Base-by-base conservation (phyloP, 1,284 basidiomycete species). In the Tremellales sp. region DNA sequence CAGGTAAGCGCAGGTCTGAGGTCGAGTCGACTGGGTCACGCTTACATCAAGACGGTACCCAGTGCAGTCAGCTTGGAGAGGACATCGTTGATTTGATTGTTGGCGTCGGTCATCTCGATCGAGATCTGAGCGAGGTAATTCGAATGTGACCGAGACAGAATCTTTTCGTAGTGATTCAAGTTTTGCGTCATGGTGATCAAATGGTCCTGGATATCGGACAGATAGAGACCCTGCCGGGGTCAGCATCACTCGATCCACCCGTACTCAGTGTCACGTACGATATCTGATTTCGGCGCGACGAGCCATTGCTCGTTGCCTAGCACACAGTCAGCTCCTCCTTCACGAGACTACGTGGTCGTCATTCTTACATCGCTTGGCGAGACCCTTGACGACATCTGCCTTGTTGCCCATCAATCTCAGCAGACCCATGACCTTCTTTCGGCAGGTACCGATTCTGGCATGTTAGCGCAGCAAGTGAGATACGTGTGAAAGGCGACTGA, bases 151-250 rank as follows among this genome's bases (percentile, higher is more conserved):
- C 94, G 84, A 2, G 93, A 97, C 7, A 98, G 80, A 70, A 98
- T 98, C 80, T 97, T 98, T 72, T 97, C 93, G 77, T 97, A 97
- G 75, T 97, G 93, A 73, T 96, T 97, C 79, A 97, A 73, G 72
- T 97, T 98, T 75, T 97, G 94, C 2, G 94, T 99, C 92, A 98
- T 98, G 25, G 96, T 99, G 75, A 98, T 97, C 73, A 98, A 76
- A 76, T 99, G 96, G 74, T 98, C 96, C 79, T 87, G 89, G 58
- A 91, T 91, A 78, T 96, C 92, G 5, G 89, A 94, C 2, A 97
- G 82, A 76, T 96, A 93, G 6, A 97, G 80, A 1, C 94, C 89
- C 87, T 89, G 59, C 29, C 15, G 13, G n/a, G 11, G 24, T n/a
- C 35, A 13, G 15, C 31, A n/a, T 54, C 43, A 46, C 49, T 51